Base-by-base conservation (phyloP, 1,284 basidiomycete genomes). In the Cryptococcus sp. region DNA sequence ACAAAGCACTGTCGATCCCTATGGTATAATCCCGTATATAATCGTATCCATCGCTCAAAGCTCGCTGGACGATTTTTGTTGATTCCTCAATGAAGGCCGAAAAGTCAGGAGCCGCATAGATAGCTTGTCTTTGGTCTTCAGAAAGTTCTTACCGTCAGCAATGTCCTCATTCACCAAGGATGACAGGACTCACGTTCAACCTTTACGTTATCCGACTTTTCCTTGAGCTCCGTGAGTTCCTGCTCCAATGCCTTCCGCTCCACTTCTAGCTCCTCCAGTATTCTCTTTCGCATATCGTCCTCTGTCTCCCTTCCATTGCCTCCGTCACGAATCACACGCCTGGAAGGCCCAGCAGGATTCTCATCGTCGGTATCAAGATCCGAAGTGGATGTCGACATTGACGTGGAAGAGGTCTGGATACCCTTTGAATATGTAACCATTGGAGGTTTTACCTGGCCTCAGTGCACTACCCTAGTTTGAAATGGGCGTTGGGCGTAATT, bases 21-120 rank as follows among this genome's bases (percentile, higher is more conserved):
- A 92, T 82, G 9, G 88, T 89, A 70, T 99, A 99, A 75, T 98
- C 94, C 45, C 87, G 85, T 61, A 93, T 88, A 67, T 97, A 97
- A 72, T 98, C 96, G 72, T 99, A 99, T 21, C 83, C 83, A 67
- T 98, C 94, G 65, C 90, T 94, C 56, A 98, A 75, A n/a, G 93
- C 96, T 47, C 96, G 82, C 70, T 98, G 91, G 9, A 97, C 84
- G 45, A 98, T 91, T 76, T 92, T 94, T 24, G 87, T 88, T n/a
- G 88, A 91, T 61, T 88, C 84, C 69, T 97, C 91, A 7, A 99
- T 85, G 71, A 98, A 99, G 57, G 91, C 87, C 24, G 87, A 75
- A 69, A 98, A 97, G 62, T 94, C 91, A 0, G 91, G 86, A 3
- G 86, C 88, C 14, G 85, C 78, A 59, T 92, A 82, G 51, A 97